Evolutionary conservation across 305 asterid species (phyloP).

Genomic region (Fraxinus platypoda): DNA sequence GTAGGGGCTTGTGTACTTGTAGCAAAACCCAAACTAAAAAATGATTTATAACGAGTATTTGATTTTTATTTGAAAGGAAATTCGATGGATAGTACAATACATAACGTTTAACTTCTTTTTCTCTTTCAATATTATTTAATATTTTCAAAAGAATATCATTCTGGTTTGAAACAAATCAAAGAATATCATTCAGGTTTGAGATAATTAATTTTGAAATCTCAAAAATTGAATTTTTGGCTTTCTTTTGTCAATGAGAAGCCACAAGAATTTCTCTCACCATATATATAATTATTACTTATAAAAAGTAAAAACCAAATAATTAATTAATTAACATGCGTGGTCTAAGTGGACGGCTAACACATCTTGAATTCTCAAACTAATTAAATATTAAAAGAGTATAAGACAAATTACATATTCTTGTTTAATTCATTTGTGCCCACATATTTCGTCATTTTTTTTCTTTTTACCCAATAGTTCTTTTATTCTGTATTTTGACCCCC

Average conservation of each 20-base stretch:
- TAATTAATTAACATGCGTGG: background rate
- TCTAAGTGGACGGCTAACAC: conserved; percentile 3
- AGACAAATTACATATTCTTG: conserved; percentile 23
- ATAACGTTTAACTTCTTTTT: background rate
- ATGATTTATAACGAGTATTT: too few species aligned
- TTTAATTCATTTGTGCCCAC: conserved; percentile 14
- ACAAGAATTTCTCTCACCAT: background rate
- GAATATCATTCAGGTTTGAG: background rate
- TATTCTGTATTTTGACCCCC: background rate
- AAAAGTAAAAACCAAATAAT: background rate
- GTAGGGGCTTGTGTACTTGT: too few species aligned
- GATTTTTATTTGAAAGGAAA: too few species aligned
- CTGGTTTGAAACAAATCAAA: background rate
- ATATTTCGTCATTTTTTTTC: conserved; percentile 9
- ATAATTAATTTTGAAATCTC: background rate
- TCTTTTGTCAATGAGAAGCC: background rate
- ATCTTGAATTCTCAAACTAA: conserved; percentile 4
- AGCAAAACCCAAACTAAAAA: too few species aligned
- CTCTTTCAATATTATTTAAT: background rate
- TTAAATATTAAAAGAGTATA: background rate
- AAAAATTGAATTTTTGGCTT: background rate
- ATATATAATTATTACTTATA: background rate
- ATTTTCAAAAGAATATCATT: too few species aligned
- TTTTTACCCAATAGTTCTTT: conserved; percentile 2
- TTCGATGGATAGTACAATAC: too few species aligned